A percentile compares a stretch with the other conserved stretches of the same genome.
Evolutionary conservation across 352 stramenopile species (phyloP).

Genomic region (Globisporangium spiculum): DNA sequence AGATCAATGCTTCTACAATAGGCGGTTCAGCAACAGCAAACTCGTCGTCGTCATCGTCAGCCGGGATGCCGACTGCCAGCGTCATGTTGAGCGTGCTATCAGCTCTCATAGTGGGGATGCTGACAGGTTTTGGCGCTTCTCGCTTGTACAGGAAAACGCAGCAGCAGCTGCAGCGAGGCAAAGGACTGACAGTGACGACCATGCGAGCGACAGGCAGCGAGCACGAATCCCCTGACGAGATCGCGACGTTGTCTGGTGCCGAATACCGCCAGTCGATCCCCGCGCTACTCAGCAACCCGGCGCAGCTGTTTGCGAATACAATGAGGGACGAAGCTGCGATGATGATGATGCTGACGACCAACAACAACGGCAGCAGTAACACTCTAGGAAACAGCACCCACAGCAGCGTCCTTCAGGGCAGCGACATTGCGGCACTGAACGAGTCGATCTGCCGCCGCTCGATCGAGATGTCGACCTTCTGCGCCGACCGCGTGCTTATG

Average conservation of each 20-base stretch:
- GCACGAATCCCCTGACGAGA: not conserved
- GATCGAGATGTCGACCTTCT: conserved; percentile 19
- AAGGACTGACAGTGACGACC: not conserved
- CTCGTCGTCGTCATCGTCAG: not conserved
- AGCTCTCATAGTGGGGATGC: not conserved
- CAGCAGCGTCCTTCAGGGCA: not conserved
- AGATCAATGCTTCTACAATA: not conserved
- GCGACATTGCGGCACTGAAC: conserved; percentile 16
- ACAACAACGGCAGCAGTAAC: not conserved
- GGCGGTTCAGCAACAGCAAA: not conserved
- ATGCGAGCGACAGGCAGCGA: conserved; percentile 1
- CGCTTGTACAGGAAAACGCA: not conserved
- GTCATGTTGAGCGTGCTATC: conserved; percentile 1
- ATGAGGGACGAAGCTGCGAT: not conserved
- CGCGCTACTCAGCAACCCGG: conserved; percentile 2
- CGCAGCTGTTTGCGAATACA: not conserved
- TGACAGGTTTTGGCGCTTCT: not conserved
- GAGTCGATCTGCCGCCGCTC: conserved; percentile 15
- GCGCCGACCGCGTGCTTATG: conserved; percentile 19
- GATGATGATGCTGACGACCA: not conserved
- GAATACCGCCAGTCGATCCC: conserved; percentile 8
- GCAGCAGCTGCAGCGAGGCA: not conserved
- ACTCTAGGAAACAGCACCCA: not conserved
- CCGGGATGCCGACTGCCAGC: not conserved
- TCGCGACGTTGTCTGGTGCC: conserved; percentile 2